phyloP scores from a whole-genome alignment of 179 eudicot species.

The Silene vulgaris region DNA sequence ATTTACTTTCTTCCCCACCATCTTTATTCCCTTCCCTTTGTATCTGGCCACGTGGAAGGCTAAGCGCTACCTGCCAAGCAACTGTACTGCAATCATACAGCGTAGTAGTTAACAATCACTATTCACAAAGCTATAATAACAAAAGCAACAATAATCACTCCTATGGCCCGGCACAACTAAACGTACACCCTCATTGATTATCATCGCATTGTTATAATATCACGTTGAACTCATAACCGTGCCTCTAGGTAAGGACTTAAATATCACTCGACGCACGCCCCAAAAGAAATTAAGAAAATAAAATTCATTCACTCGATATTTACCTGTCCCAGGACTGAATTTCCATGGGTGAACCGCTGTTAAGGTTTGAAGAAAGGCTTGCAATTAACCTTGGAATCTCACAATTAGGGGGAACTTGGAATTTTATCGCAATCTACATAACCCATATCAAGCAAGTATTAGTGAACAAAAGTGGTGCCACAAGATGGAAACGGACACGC shows the following conservation, averaged over 20 bases:
- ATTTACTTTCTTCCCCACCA: constrained; percentile 26
- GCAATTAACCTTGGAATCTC: constrained; percentile 73
- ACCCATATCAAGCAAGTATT: constrained; percentile 13
- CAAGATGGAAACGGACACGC: not conserved
- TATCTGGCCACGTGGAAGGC: constrained; percentile 41
- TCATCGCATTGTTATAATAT: not conserved
- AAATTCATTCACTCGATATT: constrained; percentile 16
- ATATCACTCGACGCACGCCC: not conserved
- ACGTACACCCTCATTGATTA: too few relatives aligned
- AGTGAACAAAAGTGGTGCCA: not conserved
- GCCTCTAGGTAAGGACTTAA: not conserved
- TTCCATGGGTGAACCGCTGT: constrained; percentile 66
- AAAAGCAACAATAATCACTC: not conserved
- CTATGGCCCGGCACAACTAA: too few relatives aligned
- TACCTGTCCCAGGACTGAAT: constrained; percentile 94
- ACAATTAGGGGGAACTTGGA: constrained; percentile 72
- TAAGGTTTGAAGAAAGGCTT: constrained; percentile 70
- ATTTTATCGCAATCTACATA: constrained; percentile 72
- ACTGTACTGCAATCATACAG: constrained; percentile 55
- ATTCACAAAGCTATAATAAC: not conserved
- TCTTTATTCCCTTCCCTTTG: constrained; percentile 31
- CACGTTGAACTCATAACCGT: constrained; percentile 4
- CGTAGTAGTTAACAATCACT: not conserved
- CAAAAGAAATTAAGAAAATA: not conserved
- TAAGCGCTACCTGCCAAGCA: constrained; percentile 89